Evolutionary conservation across 192 early-diverging fungal genomes (phyloP).

Genomic region (Gamsiella multidivaricata): DNA sequence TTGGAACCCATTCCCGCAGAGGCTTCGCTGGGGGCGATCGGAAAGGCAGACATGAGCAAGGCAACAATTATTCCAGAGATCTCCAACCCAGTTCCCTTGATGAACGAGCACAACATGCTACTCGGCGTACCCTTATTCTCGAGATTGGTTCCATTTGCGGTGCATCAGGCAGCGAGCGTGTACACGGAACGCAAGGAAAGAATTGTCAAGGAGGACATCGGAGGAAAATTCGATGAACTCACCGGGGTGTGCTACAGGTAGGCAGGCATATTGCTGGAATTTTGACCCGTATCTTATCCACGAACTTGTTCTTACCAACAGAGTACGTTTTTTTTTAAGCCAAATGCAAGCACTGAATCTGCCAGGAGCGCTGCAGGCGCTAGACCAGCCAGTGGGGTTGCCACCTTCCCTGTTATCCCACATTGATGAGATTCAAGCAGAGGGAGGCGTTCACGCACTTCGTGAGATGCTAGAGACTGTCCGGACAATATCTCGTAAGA

Average conservation of each 20-base stretch:
- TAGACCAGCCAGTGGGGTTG: constrained; percentile 80
- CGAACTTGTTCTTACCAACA: no score
- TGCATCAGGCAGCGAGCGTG: constrained; percentile 89
- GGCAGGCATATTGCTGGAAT: no score
- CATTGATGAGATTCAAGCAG: constrained; percentile 77
- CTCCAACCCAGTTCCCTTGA: constrained; percentile 72
- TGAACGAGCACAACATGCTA: constrained; percentile 63
- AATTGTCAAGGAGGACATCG: constrained; percentile 75
- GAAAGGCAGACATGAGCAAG: constrained; percentile 79
- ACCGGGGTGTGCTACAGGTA: constrained; percentile 75
- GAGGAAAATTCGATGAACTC: constrained; percentile 72
- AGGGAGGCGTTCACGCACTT: constrained; percentile 75
- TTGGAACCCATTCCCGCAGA: constrained; percentile 77
- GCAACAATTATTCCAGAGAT: constrained; percentile 65
- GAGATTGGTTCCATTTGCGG: constrained; percentile 88
- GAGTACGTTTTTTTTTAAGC: no score
- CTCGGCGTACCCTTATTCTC: constrained; percentile 82
- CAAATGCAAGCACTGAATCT: constrained; percentile 76
- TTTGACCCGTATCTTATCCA: no score
- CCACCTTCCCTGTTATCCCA: constrained; percentile 77
- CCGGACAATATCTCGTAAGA: constrained; percentile 59
- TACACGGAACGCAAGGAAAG: constrained; percentile 88
- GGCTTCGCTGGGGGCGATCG: constrained; percentile 68
- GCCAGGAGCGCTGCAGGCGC: constrained; percentile 75
- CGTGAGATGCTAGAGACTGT: constrained; percentile 74